A percentile compares a stretch with the other conserved stretches of the same genome.
Conservation (phyloP, 164 flowering plant genomes). For the Sedum album region DNA sequence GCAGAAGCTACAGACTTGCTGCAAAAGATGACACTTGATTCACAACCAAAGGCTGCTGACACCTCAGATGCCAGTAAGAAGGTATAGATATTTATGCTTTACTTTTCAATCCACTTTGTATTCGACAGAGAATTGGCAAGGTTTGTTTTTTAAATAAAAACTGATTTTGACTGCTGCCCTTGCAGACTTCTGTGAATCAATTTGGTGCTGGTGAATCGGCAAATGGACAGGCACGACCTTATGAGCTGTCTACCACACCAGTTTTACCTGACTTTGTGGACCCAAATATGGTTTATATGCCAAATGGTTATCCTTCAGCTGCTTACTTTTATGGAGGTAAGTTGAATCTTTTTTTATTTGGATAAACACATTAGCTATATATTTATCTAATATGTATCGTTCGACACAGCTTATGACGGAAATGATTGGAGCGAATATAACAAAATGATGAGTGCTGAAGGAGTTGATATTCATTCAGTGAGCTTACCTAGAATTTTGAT, state of each 20-base stretch:
- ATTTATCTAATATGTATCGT: not conserved
- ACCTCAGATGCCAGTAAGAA: slow-evolving; percentile 1
- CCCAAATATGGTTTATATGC: slow-evolving; percentile 27
- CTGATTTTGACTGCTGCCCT: not conserved
- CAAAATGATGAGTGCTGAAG: slow-evolving; percentile 46
- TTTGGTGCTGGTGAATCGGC: slow-evolving; percentile 29
- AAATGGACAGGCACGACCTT: slow-evolving; percentile 37
- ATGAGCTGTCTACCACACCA: slow-evolving; percentile 35
- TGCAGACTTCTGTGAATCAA: slow-evolving; percentile 31
- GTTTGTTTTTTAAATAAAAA: too few species aligned
- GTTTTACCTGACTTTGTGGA: slow-evolving; percentile 23
- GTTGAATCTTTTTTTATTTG: not conserved
- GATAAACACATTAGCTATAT: not conserved
- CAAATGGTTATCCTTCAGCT: slow-evolving; percentile 26
- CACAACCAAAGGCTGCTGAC: not conserved
- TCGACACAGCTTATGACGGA: slow-evolving; percentile 48
- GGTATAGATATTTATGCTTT: not conserved
- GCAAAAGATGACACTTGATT: not conserved
- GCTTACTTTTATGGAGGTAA: slow-evolving; percentile 34
- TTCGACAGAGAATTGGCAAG: too few species aligned
- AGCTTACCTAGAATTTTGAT: slow-evolving; percentile 20
- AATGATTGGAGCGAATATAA: slow-evolving; percentile 58
- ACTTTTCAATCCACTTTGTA: too few species aligned
- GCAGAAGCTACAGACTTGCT: slow-evolving; percentile 1
- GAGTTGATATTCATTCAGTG: slow-evolving; percentile 60